phyloP scores from a whole-genome alignment of 495 filamentous ascomycete species.

The Annulohypoxylon moriforme region DNA sequence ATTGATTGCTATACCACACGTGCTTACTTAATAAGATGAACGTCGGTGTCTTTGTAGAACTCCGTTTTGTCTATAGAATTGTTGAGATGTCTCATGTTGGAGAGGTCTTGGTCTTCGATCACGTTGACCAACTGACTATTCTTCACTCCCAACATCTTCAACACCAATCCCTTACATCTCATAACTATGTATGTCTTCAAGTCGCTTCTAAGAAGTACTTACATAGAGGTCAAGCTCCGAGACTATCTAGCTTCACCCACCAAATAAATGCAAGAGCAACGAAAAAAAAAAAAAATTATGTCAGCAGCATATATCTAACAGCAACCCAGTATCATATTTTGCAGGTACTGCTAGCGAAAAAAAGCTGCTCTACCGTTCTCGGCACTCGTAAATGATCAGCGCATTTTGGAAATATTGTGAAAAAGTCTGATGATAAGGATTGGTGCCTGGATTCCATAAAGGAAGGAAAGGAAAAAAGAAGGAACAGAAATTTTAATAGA shows the following conservation, averaged over 20 bases:
- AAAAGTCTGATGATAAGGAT: conserved; percentile 65
- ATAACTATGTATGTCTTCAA: neutral
- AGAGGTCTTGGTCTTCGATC: neutral
- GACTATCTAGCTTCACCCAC: too few species aligned
- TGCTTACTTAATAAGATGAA: neutral
- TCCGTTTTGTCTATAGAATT: too few species aligned
- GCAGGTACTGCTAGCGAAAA: conserved; percentile 66
- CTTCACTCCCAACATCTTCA: neutral
- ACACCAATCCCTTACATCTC: neutral
- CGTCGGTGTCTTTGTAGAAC: neutral
- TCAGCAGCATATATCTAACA: conserved; percentile 67
- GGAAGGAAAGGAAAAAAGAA: neutral
- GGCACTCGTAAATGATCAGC: conserved; percentile 65
- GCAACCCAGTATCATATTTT: conserved; percentile 53
- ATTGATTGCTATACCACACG: neutral
- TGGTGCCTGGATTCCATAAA: conserved; percentile 55
- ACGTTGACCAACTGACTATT: neutral
- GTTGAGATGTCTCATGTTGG: neutral
- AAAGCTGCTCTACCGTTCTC: conserved; percentile 58
- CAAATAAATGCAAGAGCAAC: too few species aligned
- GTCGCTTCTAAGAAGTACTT: neutral
- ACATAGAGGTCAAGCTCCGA: neutral
- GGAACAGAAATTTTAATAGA: neutral
- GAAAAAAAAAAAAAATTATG: conserved; percentile 40
- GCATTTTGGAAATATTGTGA: conserved; percentile 49